Percentiles rank a stretch among this genome's conserved stretches.
phyloP scores from a whole-genome alignment of 805 yeast species.

The Starmerella vitae region DNA sequence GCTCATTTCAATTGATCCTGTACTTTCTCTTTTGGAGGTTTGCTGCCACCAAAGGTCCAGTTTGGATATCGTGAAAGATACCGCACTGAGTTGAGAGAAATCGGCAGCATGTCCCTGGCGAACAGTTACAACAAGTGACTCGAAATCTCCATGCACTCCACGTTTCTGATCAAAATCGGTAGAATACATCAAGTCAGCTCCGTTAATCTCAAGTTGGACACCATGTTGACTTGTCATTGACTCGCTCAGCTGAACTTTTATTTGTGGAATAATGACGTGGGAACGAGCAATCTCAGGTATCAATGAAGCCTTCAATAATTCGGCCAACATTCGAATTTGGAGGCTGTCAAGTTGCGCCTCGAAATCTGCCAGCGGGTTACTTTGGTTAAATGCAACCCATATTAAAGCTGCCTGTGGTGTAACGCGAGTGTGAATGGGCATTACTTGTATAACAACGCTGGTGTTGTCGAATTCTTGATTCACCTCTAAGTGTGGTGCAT shows the following conservation, averaged over 20 bases:
- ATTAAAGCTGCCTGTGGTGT: slow-evolving; percentile 35
- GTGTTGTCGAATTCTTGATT: slow-evolving; percentile 33
- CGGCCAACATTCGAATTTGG: slow-evolving; percentile 44
- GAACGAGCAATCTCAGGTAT: slow-evolving; percentile 1
- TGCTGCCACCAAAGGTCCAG: slow-evolving; percentile 28
- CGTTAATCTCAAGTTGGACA: slow-evolving; percentile 10
- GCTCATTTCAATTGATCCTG: slow-evolving; percentile 15
- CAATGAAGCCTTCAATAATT: slow-evolving; percentile 25
- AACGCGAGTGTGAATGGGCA: slow-evolving; percentile 34
- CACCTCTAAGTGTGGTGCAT: slow-evolving; percentile 30
- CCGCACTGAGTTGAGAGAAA: slow-evolving; percentile 17
- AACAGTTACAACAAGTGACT: slow-evolving; percentile 19
- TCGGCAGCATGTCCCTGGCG: slow-evolving; percentile 12
- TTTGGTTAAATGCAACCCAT: slow-evolving; percentile 29
- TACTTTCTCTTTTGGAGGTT: slow-evolving; percentile 5
- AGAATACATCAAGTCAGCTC: slow-evolving; percentile 9
- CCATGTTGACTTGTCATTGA: slow-evolving; percentile 14
- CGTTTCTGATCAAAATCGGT: neutral
- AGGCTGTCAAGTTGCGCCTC: slow-evolving; percentile 47
- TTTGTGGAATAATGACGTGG: slow-evolving; percentile 34
- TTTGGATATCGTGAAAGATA: slow-evolving; percentile 23
- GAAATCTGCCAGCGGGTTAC: slow-evolving; percentile 30
- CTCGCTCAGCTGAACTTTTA: slow-evolving; percentile 31
- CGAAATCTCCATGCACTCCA: slow-evolving; percentile 14
- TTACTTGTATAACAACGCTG: slow-evolving; percentile 42